Base-by-base conservation (phyloP, 805 yeast species). In the Ogataea siamensis region DNA sequence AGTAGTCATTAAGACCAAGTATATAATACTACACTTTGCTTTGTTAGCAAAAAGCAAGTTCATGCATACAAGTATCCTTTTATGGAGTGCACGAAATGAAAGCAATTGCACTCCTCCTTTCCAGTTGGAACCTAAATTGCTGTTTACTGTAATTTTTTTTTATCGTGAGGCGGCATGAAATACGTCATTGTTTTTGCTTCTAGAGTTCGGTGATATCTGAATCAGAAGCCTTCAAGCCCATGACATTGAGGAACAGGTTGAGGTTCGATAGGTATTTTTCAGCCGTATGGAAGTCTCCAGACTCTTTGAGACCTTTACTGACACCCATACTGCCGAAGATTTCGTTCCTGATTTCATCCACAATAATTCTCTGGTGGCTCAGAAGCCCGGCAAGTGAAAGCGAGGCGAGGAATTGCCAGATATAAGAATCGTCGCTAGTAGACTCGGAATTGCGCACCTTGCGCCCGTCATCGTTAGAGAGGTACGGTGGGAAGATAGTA, bases 381-480 rank as follows among this genome's bases (percentile, higher is more conserved):
- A 86, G 67, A 58, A 84, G 82, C 47, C 97, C 96, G 45, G 96
- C 91, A 46, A 91, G 69, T 0, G 98, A 91, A 44, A 91, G 73
- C 10, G 96, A 83, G 15, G 99, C 99, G 62, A 91, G 74, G 57
- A 91, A 89, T 66, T 91, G 97, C 99, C 99, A 91, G 34, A 87
- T 87, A 55, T 89, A 88, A 24, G 88, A 76, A 48, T 81, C 88
- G 54, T 83, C 91, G n/a, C 47, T 60, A n/a, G 31, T 29, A 8
- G 56, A 46, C 15, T 45, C 46, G 37, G 68, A 67, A 26, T 60
- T 58, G 27, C 64, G 68, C 34, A 65, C 70, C 34, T 46, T 49
- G 29, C 39, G 49, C 11, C 33, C 35, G 18, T 55, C 61, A 46
- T 55, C 61, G 24, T 59, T 56, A 7, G 66, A 54, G 32, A 61